A percentile compares a stretch with the other conserved stretches of the same genome.
Conservation (phyloP, 2,329 filamentous ascomycete species). For the Fusarium luffae region DNA sequence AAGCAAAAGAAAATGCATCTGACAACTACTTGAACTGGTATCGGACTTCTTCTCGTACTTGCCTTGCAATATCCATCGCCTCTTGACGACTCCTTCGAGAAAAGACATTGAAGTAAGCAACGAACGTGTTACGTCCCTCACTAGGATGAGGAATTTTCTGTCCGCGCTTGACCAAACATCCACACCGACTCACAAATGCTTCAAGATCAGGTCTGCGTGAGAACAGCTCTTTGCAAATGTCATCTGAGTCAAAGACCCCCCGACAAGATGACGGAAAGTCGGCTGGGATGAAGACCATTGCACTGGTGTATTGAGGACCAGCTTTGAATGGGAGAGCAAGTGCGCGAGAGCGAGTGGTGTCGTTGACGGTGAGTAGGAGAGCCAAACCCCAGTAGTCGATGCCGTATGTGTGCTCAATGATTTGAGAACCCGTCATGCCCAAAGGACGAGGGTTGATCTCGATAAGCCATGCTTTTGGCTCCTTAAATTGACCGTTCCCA, state of each 20-base stretch:
- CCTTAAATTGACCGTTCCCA: neutral
- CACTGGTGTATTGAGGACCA: constrained; percentile 19
- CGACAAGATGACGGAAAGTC: constrained; percentile 2
- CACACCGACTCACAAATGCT: constrained; percentile 4
- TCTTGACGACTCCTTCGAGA: constrained; percentile 7
- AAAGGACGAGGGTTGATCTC: constrained; percentile 37
- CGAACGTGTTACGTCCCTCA: constrained; percentile 10
- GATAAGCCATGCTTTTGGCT: constrained; percentile 7
- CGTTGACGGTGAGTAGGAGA: constrained; percentile 7
- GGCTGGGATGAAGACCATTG: constrained; percentile 2
- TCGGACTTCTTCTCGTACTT: neutral
- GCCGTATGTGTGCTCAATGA: constrained; percentile 30
- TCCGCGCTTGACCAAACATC: constrained; percentile 4
- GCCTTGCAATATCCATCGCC: constrained; percentile 6
- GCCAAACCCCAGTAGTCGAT: constrained; percentile 30
- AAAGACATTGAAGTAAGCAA: constrained; percentile 16
- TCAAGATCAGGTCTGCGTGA: constrained; percentile 5
- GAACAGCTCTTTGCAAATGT: constrained; percentile 16
- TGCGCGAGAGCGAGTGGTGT: constrained; percentile 9
- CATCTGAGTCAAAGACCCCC: constrained; percentile 29
- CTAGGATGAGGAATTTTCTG: constrained; percentile 7
- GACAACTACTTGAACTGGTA: constrained; percentile 3
- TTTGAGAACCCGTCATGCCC: constrained; percentile 24
- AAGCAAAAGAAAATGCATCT: neutral
- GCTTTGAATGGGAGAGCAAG: constrained; percentile 23